Base-by-base conservation (phyloP, 192 early-diverging fungal genomes). In the Entomortierella beljakovae region DNA sequence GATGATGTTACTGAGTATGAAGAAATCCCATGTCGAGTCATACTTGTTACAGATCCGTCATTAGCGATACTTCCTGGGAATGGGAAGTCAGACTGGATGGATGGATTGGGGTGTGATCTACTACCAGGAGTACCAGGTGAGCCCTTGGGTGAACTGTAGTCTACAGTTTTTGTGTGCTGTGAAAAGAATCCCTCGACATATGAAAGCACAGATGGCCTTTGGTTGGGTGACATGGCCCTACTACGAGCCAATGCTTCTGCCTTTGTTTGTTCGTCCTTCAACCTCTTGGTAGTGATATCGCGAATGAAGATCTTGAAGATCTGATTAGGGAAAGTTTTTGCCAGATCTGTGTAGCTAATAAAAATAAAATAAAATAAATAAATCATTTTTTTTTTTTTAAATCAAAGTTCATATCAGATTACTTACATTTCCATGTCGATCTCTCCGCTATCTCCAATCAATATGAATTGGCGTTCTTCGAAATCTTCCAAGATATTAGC, bases 361-460 rank as follows among this genome's bases (percentile, higher is more conserved):
- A 23, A 6, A 31, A 13, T 6, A 34, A 51, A 33, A 37, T 34
- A 68, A 57, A 61, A 20, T n/a, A 25, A 16, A 13, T 7, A 40
- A 20, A 61, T 31, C 25, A 68, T n/a, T 9, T 6, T 42, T 4
- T 16, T 48, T 18, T 1, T 16, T 3, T 26, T 33, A 2, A 35
- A 10, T 9, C 11, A 31, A 20, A 15, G 3, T 46, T 0, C 3
- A 58, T 15, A 7, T 35, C 11, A 54, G 23, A 61, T 25, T 13
- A 79, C 74, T 76, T 84, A 97, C 59, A 93, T 90, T 80, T 98
- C 95, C 51, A 94, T 86, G 64, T 98, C 97, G 40, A 91, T 83
- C 81, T 98, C 95, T 51, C 95, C 97, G 52, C 91, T 90, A 74
- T 98, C 97, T 26, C 97, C 97, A 5, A 98, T 88, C 8, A 98